phyloP scores from a whole-genome alignment of 352 stramenopile genomes.

The Phytopythium kandeliae region DNA sequence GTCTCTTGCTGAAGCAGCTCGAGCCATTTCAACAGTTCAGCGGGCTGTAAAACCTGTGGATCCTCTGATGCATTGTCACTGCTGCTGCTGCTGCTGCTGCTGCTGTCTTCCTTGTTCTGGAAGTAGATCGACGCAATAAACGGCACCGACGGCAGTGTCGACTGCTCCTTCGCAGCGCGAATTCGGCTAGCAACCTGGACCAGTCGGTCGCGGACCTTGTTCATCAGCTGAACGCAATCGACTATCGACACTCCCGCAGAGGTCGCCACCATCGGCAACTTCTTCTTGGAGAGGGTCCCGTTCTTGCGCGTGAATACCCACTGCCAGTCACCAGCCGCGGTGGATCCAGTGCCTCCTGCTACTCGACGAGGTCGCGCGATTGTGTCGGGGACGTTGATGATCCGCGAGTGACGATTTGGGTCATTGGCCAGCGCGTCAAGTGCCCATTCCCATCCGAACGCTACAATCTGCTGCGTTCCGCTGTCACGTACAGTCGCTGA shows the following conservation, averaged over 20 bases:
- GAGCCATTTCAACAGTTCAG: slow-evolving; percentile 16
- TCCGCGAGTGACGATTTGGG: slow-evolving; percentile 12
- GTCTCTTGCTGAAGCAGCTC: slow-evolving; percentile 1
- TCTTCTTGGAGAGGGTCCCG: slow-evolving; percentile 36
- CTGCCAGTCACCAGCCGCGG: slow-evolving; percentile 3
- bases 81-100: background rate
- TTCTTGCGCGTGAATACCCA: slow-evolving; percentile 58
- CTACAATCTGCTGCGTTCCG: background rate
- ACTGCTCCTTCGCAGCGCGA: slow-evolving; percentile 5
- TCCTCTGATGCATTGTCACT: too few relatives aligned
- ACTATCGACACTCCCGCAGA: background rate
- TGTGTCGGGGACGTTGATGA: slow-evolving; percentile 34
- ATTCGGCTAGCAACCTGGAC: slow-evolving; percentile 22
- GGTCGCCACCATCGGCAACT: slow-evolving; percentile 9
- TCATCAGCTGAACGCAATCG: slow-evolving; percentile 12
- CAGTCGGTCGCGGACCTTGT: slow-evolving; percentile 44
- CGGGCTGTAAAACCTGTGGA: slow-evolving; percentile 8
- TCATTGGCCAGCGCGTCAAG: slow-evolving; percentile 21
- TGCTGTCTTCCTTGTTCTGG: slow-evolving; percentile 1
- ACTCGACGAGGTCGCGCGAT: slow-evolving; percentile 11
- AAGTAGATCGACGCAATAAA: slow-evolving; percentile 14
- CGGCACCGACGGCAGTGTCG: background rate
- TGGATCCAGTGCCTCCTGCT: background rate
- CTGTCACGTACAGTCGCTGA: background rate
- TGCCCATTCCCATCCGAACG: slow-evolving; percentile 35